Percentiles rank a stretch among this genome's conserved stretches.
phyloP scores from a whole-genome alignment of 2,329 filamentous ascomycete genomes.

The Coleophoma crateriformis region DNA sequence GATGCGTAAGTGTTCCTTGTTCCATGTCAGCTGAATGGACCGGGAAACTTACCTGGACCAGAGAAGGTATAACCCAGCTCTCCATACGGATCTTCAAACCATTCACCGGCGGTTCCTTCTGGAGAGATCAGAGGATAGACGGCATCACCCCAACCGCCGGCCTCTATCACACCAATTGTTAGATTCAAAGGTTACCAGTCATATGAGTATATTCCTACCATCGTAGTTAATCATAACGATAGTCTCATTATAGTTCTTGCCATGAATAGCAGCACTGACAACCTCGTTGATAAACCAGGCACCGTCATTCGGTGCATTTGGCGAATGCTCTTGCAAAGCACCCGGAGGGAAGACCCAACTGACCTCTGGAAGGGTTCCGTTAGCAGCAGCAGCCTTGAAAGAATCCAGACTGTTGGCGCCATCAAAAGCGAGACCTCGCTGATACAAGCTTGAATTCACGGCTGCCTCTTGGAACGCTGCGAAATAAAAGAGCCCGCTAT shows the following conservation, averaged over 20 bases:
- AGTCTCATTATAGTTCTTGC: constrained; percentile 42
- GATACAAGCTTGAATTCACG: constrained; percentile 28
- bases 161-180: too few species aligned
- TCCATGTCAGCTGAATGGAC: too few species aligned
- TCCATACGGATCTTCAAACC: too few species aligned
- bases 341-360: constrained; percentile 42
- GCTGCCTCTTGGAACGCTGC: constrained; percentile 10
- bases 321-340: constrained; percentile 26
- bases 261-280: constrained; percentile 41
- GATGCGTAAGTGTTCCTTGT: too few species aligned
- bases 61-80: too few species aligned
- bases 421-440: constrained; percentile 28
- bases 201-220: too few species aligned
- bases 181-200: too few species aligned
- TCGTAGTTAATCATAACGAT: constrained; percentile 41
- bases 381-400: constrained; percentile 42
- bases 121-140: too few species aligned
- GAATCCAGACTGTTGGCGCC: constrained; percentile 26
- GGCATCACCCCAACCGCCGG: too few species aligned
- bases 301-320: constrained; percentile 42
- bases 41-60: too few species aligned
- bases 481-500: too few species aligned
- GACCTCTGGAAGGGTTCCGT: constrained; percentile 43
- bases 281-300: constrained; percentile 46
- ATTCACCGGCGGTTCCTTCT: too few species aligned